A percentile compares a stretch with the other conserved stretches of the same genome.
These are phyloP conservation scores for Yamadazyma friedrichii DNA, from an alignment of 1,139 yeast genomes.

Conservation along the genomic window DNA sequence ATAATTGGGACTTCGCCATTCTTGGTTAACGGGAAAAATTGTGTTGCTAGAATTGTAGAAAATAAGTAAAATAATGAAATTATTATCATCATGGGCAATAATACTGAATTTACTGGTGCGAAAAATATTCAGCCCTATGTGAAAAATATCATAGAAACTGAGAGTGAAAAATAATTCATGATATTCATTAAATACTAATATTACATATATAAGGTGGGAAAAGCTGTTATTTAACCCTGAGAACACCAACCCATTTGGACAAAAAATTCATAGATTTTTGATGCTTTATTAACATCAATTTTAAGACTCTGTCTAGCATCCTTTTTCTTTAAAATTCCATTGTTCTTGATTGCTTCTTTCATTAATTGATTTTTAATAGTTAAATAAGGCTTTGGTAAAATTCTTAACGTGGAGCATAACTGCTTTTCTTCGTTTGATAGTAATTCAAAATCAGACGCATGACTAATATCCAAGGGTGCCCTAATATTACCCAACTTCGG, in stretches of 20 bases:
- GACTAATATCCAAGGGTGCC: constrained; percentile 72
- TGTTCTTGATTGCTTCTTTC: constrained; percentile 81
- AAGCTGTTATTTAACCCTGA: constrained; percentile 36
- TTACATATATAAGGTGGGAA: too few relatives aligned
- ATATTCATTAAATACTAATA: constrained; percentile 3
- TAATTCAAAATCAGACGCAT: constrained; percentile 79
- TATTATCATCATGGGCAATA: too few relatives aligned
- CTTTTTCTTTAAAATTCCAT: constrained; percentile 79
- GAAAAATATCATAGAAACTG: too few relatives aligned
- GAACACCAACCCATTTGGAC: constrained; percentile 85
- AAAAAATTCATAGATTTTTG: constrained; percentile 87
- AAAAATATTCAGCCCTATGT: too few relatives aligned
- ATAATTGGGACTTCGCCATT: constrained; percentile 37
- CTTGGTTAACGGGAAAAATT: constrained; percentile 18
- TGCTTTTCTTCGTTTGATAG: constrained; percentile 83
- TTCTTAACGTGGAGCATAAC: constrained; percentile 78
- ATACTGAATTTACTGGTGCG: too few relatives aligned
- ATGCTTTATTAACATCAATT: constrained; percentile 83
- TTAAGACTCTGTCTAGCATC: constrained; percentile 80
- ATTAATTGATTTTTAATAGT: constrained; percentile 91
- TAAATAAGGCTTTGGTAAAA: constrained; percentile 88
- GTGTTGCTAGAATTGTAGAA: constrained; percentile 5
- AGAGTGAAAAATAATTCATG: neutral
- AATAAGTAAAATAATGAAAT: neutral
- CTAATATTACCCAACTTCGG: constrained; percentile 39